Percentiles rank a stretch among this genome's conserved stretches.
These are phyloP conservation scores for Cercospora janseana DNA, from an alignment of 2,329 filamentous ascomycete genomes.

Conservation along the genomic window DNA sequence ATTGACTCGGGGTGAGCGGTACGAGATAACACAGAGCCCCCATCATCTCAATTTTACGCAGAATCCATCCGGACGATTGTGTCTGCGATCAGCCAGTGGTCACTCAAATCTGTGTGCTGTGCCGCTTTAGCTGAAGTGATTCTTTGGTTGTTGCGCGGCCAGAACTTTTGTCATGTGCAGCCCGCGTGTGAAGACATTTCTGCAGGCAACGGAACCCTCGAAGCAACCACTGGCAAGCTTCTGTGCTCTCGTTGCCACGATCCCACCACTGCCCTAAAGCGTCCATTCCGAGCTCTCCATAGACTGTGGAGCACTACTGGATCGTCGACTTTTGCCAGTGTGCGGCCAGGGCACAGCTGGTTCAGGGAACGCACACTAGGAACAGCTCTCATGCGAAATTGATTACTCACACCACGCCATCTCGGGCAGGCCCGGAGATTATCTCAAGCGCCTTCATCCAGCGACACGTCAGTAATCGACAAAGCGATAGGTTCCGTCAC, in stretches of 20 bases:
- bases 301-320: slow-evolving; percentile 1
- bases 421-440: slow-evolving; percentile 16
- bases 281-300: slow-evolving; percentile 1
- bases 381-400: slow-evolving; percentile 5
- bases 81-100: no score
- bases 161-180: background rate
- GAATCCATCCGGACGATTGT: no score
- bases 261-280: background rate
- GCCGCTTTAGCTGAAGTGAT: no score
- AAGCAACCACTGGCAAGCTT: slow-evolving; percentile 5
- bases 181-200: slow-evolving; percentile 5
- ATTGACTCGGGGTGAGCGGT: background rate
- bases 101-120: no score
- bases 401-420: slow-evolving; percentile 7
- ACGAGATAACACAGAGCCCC: background rate
- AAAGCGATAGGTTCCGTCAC: slow-evolving; percentile 12
- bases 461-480: slow-evolving; percentile 17
- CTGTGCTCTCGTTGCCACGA: background rate
- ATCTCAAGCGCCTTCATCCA: slow-evolving; percentile 5
- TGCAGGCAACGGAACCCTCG: background rate
- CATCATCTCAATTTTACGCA: no score
- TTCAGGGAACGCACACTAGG: background rate
- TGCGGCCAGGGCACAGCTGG: slow-evolving; percentile 5
- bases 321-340: background rate
- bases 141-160: no score